These are phyloP conservation scores for Tuber aestivum DNA, from an alignment of 495 filamentous ascomycete species.

Conservation along the genomic window DNA sequence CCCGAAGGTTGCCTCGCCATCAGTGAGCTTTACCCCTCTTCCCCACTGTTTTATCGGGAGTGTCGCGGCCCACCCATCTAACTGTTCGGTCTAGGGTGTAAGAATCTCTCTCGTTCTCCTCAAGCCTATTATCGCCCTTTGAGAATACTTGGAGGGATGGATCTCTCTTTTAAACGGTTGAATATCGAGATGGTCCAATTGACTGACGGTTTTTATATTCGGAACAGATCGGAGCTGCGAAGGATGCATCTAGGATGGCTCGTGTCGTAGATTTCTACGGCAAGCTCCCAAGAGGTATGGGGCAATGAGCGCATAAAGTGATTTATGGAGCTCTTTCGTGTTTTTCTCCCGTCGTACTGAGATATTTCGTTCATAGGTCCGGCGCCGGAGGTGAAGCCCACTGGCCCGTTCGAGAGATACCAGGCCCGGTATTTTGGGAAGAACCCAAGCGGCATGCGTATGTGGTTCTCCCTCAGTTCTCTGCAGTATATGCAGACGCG, in stretches of 20 bases:
- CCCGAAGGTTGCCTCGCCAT: slow-evolving; percentile 95
- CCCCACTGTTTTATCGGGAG: slow-evolving; percentile 9
- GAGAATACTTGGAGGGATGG: neutral
- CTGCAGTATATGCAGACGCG: neutral
- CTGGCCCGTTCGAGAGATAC: slow-evolving; percentile 77
- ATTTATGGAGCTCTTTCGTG: neutral
- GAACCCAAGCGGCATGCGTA: slow-evolving; percentile 81
- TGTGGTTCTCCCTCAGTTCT: slow-evolving; percentile 44
- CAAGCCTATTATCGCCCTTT: neutral
- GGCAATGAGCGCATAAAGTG: neutral
- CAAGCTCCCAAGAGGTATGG: slow-evolving; percentile 62
- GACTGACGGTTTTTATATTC: slow-evolving; percentile 18
- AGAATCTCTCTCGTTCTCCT: slow-evolving; percentile 13
- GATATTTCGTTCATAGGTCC: slow-evolving; percentile 55
- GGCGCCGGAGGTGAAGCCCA: slow-evolving; percentile 71
- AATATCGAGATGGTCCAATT: neutral
- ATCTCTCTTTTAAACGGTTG: neutral
- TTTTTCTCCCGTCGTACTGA: neutral
- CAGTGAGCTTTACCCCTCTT: slow-evolving; percentile 58
- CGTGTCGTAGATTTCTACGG: slow-evolving; percentile 97
- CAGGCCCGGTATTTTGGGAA: slow-evolving; percentile 92
- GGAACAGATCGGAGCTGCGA: slow-evolving; percentile 67
- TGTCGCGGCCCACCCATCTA: slow-evolving; percentile 16
- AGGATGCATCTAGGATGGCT: slow-evolving; percentile 93
- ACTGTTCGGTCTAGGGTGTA: slow-evolving; percentile 33